phyloP scores from a whole-genome alignment of 1,284 basidiomycete genomes.

The Ustilago xerochloae region DNA sequence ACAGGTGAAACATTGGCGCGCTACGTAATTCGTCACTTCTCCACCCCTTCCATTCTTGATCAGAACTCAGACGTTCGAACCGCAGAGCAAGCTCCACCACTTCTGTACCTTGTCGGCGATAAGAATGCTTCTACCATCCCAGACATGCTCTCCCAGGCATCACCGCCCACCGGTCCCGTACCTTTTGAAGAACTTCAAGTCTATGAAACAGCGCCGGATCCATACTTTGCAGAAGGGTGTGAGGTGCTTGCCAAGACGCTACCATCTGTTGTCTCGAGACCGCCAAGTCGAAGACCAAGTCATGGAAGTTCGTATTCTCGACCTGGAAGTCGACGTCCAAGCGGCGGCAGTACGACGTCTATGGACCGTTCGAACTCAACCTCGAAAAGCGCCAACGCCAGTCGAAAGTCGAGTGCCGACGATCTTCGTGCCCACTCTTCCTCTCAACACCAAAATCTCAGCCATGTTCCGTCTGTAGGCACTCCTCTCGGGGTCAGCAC shows the following conservation, averaged over 20 bases:
- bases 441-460: conserved; percentile 14
- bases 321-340: conserved; percentile 29
- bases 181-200: conserved; percentile 55
- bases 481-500: conserved; percentile 43
- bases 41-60: conserved; percentile 24
- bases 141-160: conserved; percentile 41
- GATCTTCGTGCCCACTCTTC: conserved; percentile 6
- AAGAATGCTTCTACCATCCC: conserved; percentile 56
- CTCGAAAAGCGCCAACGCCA: conserved; percentile 8
- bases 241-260: conserved; percentile 47
- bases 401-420: conserved; percentile 32
- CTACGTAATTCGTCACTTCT: conserved; percentile 52
- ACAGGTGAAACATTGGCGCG: conserved; percentile 59
- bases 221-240: conserved; percentile 48
- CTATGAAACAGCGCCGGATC: conserved; percentile 58
- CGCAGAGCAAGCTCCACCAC: conserved; percentile 17
- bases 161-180: conserved; percentile 35
- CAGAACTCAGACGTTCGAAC: conserved; percentile 12
- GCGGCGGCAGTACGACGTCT: conserved; percentile 27
- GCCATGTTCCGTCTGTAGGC: conserved; percentile 40
- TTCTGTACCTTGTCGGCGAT: conserved; percentile 64
- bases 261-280: conserved; percentile 38
- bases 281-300: conserved; percentile 38
- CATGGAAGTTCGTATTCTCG: conserved; percentile 29
- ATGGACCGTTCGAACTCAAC: conserved; percentile 9